Percentiles rank a stretch among this genome's conserved stretches.
Conservation (phyloP, 1,284 basidiomycete genomes). For the Coniophora puteana region DNA sequence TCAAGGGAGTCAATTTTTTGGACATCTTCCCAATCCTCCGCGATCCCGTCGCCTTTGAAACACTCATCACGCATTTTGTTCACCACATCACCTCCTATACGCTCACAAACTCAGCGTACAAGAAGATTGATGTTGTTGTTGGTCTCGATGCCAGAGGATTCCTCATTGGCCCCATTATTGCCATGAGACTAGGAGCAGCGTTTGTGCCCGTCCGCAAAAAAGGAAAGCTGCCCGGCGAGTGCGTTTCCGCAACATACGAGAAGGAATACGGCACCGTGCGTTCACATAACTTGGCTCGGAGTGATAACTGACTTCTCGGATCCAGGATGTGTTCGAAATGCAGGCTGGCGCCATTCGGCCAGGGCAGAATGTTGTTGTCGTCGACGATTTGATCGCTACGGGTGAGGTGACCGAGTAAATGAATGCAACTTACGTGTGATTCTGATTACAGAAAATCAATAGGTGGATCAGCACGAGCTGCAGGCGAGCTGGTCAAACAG, state of each 20-base stretch:
- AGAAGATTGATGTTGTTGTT: constrained; percentile 91
- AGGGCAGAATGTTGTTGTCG: constrained; percentile 83
- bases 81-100: constrained; percentile 83
- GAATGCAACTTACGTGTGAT: background rate
- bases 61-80: constrained; percentile 87
- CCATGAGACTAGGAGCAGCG: constrained; percentile 86
- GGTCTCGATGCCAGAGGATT: constrained; percentile 97
- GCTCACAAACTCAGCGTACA: constrained; percentile 52
- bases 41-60: constrained; percentile 83
- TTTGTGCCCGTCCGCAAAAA: constrained; percentile 96
- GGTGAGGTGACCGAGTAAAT: constrained; percentile 42
- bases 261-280: constrained; percentile 92
- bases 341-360: constrained; percentile 82
- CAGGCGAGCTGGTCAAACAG: constrained; percentile 86
- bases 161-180: constrained; percentile 91
- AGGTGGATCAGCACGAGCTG: constrained; percentile 95
- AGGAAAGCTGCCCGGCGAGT: constrained; percentile 92
- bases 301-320: constrained; percentile 6
- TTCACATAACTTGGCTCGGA: constrained; percentile 10
- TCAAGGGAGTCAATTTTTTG: constrained; percentile 75
- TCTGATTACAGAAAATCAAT: constrained; percentile 6
- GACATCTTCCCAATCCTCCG: constrained; percentile 92
- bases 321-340: constrained; percentile 91
- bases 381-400: constrained; percentile 98
- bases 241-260: constrained; percentile 75